Base-by-base conservation (phyloP, 129 eudicot species). In the Escallonia rubra region DNA sequence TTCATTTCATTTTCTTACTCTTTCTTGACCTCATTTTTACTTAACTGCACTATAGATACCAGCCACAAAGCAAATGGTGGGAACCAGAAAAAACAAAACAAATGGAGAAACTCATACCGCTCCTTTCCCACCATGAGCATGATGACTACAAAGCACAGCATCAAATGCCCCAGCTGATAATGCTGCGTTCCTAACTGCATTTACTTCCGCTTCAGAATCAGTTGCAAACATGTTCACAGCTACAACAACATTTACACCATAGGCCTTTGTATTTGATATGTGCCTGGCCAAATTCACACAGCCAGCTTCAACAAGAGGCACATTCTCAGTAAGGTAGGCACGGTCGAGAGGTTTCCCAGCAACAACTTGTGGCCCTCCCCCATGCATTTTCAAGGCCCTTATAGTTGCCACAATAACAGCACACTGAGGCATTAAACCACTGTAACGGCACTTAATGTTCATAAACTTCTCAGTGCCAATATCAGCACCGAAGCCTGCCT, bases 41-140 rank as follows among this genome's bases (percentile, higher is more conserved):
- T 9, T n/a, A 50, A 50, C 2, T 2, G 11, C 10, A 50, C 2
- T 8, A 4, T 50, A 50, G 10, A 50, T 50, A 50, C 8, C 55
- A 50, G 10, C 55, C 55, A 50, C n/a, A 15, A 55, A 55, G 5
- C n/a, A 55, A 55, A 9, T 46, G 10, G 50, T 46, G 6, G 50
- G 10, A 46, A 9, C 8, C 50, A 14, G 40, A 56, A 45, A 8
- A 38, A 12, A 55, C 15, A 46, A 43, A 44, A 47, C 50, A 13
- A 71, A 14, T 61, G 8, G 51, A 51, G 2, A 3, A 14, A 46
- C 10, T 42, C 49, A 89, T 93, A 94, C 97, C 90, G 96, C 99
- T 83, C 99, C 99, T 87, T 89, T 94, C 70, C 99, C 99, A 76
- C 97, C 99, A 72, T 94, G 97, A 34, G 99, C 99, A 66, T 86